Conservation (phyloP, 2,329 filamentous ascomycete species). For the Domatiomyces globalis region DNA sequence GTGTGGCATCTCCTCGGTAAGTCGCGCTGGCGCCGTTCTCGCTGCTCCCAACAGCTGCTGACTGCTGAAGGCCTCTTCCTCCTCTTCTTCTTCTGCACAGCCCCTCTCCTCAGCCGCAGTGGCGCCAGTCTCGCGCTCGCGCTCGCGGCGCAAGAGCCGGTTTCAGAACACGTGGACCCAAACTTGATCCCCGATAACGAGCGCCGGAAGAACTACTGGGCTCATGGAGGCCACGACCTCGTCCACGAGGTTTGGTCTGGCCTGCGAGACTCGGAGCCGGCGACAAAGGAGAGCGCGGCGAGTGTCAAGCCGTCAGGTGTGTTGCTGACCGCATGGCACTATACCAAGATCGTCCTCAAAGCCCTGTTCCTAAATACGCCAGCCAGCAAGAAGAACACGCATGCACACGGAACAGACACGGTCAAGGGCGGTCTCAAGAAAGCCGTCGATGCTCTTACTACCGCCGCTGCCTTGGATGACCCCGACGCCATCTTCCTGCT, state of each 20-base stretch:
- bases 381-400: constrained; percentile 28
- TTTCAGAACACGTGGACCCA: background rate
- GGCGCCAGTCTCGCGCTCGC: background rate
- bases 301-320: constrained; percentile 41
- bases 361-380: constrained; percentile 49
- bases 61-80: background rate
- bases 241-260: constrained; percentile 17
- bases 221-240: constrained; percentile 13
- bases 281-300: constrained; percentile 14
- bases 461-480: constrained; percentile 40
- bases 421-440: constrained; percentile 39
- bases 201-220: constrained; percentile 9
- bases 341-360: constrained; percentile 48
- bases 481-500: constrained; percentile 79
- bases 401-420: constrained; percentile 27
- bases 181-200: constrained; percentile 6
- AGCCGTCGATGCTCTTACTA: constrained; percentile 45
- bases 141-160: background rate
- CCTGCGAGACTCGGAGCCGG: constrained; percentile 14
- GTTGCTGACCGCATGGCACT: constrained; percentile 43
- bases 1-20: background rate
- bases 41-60: background rate
- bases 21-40: background rate
- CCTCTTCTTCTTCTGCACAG: background rate
- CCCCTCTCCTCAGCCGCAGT: background rate